Evolutionary conservation across 2,329 filamentous ascomycete genomes (phyloP).

Genomic region (Nannizziopsis barbatae): DNA sequence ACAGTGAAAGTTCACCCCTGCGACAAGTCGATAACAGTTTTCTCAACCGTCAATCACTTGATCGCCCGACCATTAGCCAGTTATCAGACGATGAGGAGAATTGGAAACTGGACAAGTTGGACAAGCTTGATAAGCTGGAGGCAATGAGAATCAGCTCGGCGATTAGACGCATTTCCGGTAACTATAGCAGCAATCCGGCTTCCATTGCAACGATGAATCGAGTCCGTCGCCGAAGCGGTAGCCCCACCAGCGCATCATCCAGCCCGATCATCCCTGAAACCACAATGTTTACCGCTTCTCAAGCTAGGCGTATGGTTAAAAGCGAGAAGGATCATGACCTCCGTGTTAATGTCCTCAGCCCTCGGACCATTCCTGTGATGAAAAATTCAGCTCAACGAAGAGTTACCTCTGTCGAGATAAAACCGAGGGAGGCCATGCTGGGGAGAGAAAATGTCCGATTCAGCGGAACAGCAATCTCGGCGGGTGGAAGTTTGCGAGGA

Average conservation of each 20-base stretch:
- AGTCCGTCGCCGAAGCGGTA: constrained; percentile 37
- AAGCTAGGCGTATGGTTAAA: constrained; percentile 56
- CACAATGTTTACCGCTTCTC: constrained; percentile 52
- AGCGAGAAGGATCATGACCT: constrained; percentile 47
- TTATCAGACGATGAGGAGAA: constrained; percentile 29
- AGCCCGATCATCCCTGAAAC: constrained; percentile 46
- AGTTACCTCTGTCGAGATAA: constrained; percentile 34
- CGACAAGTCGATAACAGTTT: constrained; percentile 43
- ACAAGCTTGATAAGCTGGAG: constrained; percentile 32
- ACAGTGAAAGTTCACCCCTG: constrained; percentile 46
- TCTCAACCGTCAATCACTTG: constrained; percentile 37
- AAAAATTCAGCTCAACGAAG: constrained; percentile 40
- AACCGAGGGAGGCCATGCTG: constrained; percentile 31
- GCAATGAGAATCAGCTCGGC: constrained; percentile 45
- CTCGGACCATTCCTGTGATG: constrained; percentile 47
- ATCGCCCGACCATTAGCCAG: constrained; percentile 23
- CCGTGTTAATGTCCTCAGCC: constrained; percentile 50
- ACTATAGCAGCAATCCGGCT: constrained; percentile 26
- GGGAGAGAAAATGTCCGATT: constrained; percentile 29
- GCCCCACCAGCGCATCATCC: constrained; percentile 38
- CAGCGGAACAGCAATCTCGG: constrained; percentile 29
- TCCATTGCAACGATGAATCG: constrained; percentile 32
- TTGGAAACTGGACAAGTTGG: constrained; percentile 28
- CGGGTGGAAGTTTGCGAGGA: constrained; percentile 24
- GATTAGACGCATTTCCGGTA: constrained; percentile 43